Base-by-base conservation (phyloP, 768 basidiomycete species). In the Chalciporus pseudorubinellus region DNA sequence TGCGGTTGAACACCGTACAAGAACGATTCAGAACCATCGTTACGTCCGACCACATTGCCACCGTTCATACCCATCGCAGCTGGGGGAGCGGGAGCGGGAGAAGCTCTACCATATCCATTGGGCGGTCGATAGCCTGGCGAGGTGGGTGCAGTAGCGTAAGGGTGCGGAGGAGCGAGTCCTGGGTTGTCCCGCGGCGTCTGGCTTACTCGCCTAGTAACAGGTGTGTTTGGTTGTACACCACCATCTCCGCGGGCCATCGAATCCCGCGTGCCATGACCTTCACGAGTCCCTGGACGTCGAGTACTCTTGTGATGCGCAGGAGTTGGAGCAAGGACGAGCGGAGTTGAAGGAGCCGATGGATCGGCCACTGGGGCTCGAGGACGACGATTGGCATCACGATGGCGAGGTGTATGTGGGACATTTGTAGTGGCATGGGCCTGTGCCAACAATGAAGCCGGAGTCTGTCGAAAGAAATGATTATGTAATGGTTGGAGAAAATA, bases 111-210 rank as follows among this genome's bases (percentile, higher is more conserved):
- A 55, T 84, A 87, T 49, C 69, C 65, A 52, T 68, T 67, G 33
- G 71, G 69, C 22, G 66, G 67, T 16, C 84, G 82, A 62, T 83
- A 84, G 3, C 78, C 81, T 39, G 73, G 77, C 1, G 80, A 72
- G 50, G 75, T 79, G 6, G 84, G 80, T 7, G 83, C 80, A 31
- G 79, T 74, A 9, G 87, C 89, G 50, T 90, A 91, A 28, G 89
- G 89, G 63, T 91, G 89, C 26, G 83, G 71, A 18, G 77, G 72
- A 18, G 77, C 70, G 36, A 85, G 74, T 10, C 75, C 76, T 26
- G 65, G 73, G 16, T 63, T 60, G 28, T 79, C 78, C 48, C 78
- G 73, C 48, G 79, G 79, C 46, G 79, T 81, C 62, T 87, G 85
- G 61, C 88, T 89, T 3, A 77, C 77, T 34, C 89, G 81, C 46